Base-by-base conservation (phyloP, 441 rosid species). In the Populus hybrid region DNA sequence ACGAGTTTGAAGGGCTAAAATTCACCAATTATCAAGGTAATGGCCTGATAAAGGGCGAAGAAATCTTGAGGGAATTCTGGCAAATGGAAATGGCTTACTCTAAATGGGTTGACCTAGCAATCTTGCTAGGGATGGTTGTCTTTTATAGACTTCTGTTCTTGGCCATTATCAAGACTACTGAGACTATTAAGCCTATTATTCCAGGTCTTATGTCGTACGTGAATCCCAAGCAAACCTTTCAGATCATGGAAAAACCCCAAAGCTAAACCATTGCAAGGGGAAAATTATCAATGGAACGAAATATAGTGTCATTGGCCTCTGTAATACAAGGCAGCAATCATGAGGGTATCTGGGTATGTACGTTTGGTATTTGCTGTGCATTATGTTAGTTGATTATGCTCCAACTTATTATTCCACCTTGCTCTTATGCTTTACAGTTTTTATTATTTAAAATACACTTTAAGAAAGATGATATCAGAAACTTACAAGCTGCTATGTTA, bases 41-140 rank as follows among this genome's bases (percentile, higher is more conserved):
- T 16, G 68, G 70, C 78, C 42, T n/a, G 29, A 3, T 75, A 0
- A 71, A 10, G 23, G 90, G 90, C 6, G 88, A 83, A 66, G 71
- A 75, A 9, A 71, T 89, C 69, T 53, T 89, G 82, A 84, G 77
- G 66, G 69, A 68, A 9, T 68, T 4, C 2, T 89, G 87, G 87
- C 76, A 85, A 33, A 59, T 88, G 33, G 85, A 89, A 67, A 69
- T 77, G 87, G 82, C 72, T 8, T 81, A 79, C 72, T 87, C 93
- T 1, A 90, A 90, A 77, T 90, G 93, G 93, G 86, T 88, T 42
- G 89, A 90, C 82, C 85, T 89, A 36, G 80, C 38, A 1, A 66
- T 83, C 35, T 82, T 89, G 81, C 26, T 88, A 0, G 88, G 86
- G 14, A 89, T 89, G 93, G 79, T 86, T 24, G 29, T 82, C 35